A percentile compares a stretch with the other conserved stretches of the same genome.
Evolutionary conservation across 805 yeast genomes (phyloP).

Genomic region (Candida andamanensis): DNA sequence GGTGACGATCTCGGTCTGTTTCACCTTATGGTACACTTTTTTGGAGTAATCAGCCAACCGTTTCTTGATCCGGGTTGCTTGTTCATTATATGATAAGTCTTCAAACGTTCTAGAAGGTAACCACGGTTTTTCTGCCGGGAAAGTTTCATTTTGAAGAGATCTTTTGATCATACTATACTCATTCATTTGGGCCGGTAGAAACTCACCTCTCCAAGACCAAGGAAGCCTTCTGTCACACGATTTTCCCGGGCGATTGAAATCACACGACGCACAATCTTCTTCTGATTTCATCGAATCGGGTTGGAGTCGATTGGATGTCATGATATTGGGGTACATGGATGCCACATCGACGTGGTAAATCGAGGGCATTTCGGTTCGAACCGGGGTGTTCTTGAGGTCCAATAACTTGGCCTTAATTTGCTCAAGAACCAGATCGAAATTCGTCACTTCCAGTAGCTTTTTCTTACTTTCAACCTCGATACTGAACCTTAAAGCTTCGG

Average conservation of each 20-base stretch:
- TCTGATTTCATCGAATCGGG: constrained; percentile 97
- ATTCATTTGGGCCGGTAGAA: constrained; percentile 81
- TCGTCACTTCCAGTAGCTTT: constrained; percentile 69
- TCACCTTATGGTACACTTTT: constrained; percentile 77
- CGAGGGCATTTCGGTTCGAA: constrained; percentile 70
- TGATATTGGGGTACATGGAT: constrained; percentile 98
- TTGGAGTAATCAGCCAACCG: constrained; percentile 78
- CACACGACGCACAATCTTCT: constrained; percentile 96
- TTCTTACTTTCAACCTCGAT: constrained; percentile 76
- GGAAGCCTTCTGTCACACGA: constrained; percentile 84
- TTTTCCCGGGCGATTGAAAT: constrained; percentile 92
- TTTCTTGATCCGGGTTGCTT: constrained; percentile 68
- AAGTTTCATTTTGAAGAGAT: constrained; percentile 72
- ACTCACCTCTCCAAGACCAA: constrained; percentile 99
- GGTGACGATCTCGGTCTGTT: constrained; percentile 77
- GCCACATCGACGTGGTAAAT: constrained; percentile 99
- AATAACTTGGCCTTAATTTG: constrained; percentile 50
- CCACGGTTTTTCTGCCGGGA: constrained; percentile 57
- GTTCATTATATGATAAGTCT: constrained; percentile 72
- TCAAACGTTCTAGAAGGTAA: constrained; percentile 62
- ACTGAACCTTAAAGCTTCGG: constrained; percentile 73
- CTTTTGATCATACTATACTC: constrained; percentile 88
- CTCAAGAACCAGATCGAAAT: constrained; percentile 69
- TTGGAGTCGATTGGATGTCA: constrained; percentile 94
- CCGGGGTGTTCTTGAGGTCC: constrained; percentile 58